Conservation (phyloP, 768 basidiomycete species). For the Xanthoconium purpureum region DNA sequence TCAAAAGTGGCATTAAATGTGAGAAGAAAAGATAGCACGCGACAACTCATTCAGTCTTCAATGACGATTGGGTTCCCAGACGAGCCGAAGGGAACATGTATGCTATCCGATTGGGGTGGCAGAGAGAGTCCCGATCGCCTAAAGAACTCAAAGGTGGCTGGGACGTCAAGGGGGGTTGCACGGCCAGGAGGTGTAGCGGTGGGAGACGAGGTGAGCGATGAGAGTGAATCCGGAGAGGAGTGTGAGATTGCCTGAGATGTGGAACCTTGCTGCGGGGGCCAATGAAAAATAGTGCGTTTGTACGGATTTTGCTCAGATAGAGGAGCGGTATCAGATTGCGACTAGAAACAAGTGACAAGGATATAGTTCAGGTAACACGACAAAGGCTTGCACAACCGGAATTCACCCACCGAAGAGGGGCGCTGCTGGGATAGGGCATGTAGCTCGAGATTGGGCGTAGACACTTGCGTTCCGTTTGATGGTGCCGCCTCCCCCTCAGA, state of each 20-base stretch:
- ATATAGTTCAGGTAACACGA: not conserved
- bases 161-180: not conserved
- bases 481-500: not conserved
- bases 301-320: not conserved
- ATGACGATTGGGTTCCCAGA: conserved; percentile 23
- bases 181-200: not conserved
- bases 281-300: not conserved
- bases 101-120: not conserved
- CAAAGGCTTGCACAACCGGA: not conserved
- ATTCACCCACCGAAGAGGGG: conserved; percentile 12
- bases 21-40: not conserved
- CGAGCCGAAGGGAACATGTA: conserved; percentile 9
- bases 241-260: not conserved
- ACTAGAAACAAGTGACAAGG: conserved; percentile 6
- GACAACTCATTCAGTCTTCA: conserved; percentile 13
- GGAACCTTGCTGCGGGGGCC: conserved; percentile 2
- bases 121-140: conserved; percentile 5
- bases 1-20: not conserved
- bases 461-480: not conserved
- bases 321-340: not conserved
- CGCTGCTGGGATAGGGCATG: not conserved
- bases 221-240: not conserved
- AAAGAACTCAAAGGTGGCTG: not conserved
- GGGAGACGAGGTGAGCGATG: not conserved
- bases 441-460: not conserved